Conservation (phyloP, 2,329 filamentous ascomycete species). For the Saccharata proteae region DNA sequence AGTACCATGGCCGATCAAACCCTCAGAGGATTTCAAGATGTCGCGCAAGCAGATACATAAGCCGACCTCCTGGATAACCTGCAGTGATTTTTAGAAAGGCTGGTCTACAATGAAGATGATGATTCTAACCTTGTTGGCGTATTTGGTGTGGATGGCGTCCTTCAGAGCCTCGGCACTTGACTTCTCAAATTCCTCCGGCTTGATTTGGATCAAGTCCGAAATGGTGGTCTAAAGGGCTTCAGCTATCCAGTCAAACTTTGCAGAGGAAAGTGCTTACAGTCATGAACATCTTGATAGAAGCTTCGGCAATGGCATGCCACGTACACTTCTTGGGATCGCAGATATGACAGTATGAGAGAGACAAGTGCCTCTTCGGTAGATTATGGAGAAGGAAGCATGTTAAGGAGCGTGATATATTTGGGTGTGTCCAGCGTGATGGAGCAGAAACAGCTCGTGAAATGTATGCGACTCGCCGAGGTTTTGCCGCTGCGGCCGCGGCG, state of each 20-base stretch:
- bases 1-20: slow-evolving; percentile 82
- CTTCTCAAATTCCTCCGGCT: slow-evolving; percentile 77
- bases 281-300: slow-evolving; percentile 23
- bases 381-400: too few species aligned
- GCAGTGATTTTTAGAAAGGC: slow-evolving; percentile 1
- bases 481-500: too few species aligned
- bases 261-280: slow-evolving; percentile 19
- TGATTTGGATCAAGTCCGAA: slow-evolving; percentile 86
- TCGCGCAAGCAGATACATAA: slow-evolving; percentile 92
- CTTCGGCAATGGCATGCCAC: too few species aligned
- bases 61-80: slow-evolving; percentile 86
- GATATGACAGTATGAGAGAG: too few species aligned
- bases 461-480: too few species aligned
- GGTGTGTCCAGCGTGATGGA: too few species aligned
- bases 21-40: slow-evolving; percentile 77
- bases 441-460: too few species aligned
- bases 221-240: slow-evolving; percentile 64
- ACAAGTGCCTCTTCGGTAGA: too few species aligned
- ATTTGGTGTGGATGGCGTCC: slow-evolving; percentile 95
- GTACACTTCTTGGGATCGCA: too few species aligned
- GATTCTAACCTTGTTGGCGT: slow-evolving; percentile 65
- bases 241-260: too few species aligned
- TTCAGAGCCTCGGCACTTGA: slow-evolving; percentile 74
- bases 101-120: background rate
- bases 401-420: too few species aligned